These are phyloP conservation scores for Rhizopogon salebrosus DNA, from an alignment of 768 basidiomycete species.

Conservation along the genomic window DNA sequence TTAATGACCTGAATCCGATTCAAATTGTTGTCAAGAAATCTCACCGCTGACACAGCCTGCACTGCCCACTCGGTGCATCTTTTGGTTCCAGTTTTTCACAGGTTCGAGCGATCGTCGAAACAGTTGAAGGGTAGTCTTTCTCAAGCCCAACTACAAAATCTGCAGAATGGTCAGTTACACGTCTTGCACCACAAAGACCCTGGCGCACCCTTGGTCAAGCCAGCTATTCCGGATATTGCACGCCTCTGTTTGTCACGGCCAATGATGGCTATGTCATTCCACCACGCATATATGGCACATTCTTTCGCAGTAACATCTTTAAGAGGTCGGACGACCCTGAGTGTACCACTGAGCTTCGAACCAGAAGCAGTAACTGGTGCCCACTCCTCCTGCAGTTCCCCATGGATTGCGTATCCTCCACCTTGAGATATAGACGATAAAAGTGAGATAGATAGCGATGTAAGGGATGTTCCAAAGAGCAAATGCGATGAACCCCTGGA, in stretches of 20 bases:
- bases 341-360: conserved; percentile 7
- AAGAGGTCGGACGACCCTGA: conserved; percentile 63
- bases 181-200: background rate
- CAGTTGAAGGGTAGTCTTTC: conserved; percentile 80
- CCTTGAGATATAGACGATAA: conserved; percentile 75
- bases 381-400: conserved; percentile 76
- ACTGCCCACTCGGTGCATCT: conserved; percentile 39
- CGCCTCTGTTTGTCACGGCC: conserved; percentile 42
- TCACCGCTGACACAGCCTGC: conserved; percentile 65
- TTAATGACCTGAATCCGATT: background rate
- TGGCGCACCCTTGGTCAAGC: conserved; percentile 60
- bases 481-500: conserved; percentile 65
- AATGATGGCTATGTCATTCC: conserved; percentile 51
- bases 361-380: conserved; percentile 16
- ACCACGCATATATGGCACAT: conserved; percentile 74
- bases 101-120: conserved; percentile 77
- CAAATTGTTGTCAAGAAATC: background rate
- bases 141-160: conserved; percentile 81
- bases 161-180: conserved; percentile 19
- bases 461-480: conserved; percentile 74
- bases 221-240: conserved; percentile 53
- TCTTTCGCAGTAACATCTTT: conserved; percentile 76
- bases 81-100: conserved; percentile 76
- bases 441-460: conserved; percentile 67
- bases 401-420: conserved; percentile 62